phyloP scores from a whole-genome alignment of 192 early-diverging fungal species.

The Linnemannia exigua region DNA sequence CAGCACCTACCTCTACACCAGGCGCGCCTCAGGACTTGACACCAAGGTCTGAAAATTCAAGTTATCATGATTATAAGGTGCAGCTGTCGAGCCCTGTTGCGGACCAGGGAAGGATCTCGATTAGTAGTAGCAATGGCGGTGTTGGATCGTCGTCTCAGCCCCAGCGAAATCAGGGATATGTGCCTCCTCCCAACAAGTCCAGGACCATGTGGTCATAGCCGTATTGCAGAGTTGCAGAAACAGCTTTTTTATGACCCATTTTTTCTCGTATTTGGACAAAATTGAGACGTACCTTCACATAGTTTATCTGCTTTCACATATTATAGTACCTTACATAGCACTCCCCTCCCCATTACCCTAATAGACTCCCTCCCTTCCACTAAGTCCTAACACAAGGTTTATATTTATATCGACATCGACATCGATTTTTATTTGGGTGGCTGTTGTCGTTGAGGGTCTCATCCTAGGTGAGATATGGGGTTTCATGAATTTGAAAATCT shows the following conservation, averaged over 20 bases:
- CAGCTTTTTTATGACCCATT: too few species aligned
- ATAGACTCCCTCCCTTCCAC: background rate
- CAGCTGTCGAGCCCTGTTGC: background rate
- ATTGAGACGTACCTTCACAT: too few species aligned
- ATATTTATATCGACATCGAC: background rate
- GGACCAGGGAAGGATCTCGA: background rate
- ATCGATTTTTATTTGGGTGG: too few species aligned
- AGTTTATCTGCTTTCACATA: too few species aligned
- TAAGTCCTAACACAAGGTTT: background rate
- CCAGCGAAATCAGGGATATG: constrained; percentile 3
- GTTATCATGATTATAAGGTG: constrained; percentile 45
- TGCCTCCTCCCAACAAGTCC: constrained; percentile 25
- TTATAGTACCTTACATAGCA: too few species aligned
- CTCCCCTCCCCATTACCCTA: constrained; percentile 6
- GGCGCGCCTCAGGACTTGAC: constrained; percentile 2
- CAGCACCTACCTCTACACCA: background rate
- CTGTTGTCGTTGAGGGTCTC: too few species aligned
- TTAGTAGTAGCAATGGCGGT: background rate
- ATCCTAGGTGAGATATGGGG: too few species aligned
- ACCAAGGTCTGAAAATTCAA: background rate
- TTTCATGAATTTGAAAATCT: too few species aligned
- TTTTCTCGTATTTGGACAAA: too few species aligned
- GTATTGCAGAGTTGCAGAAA: too few species aligned
- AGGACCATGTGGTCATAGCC: constrained; percentile 30
- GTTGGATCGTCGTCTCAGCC: background rate